Percentiles rank a stretch among this genome's conserved stretches.
These are phyloP conservation scores for Leccinum truebloodii DNA, from an alignment of 768 basidiomycete genomes.

Conservation along the genomic window DNA sequence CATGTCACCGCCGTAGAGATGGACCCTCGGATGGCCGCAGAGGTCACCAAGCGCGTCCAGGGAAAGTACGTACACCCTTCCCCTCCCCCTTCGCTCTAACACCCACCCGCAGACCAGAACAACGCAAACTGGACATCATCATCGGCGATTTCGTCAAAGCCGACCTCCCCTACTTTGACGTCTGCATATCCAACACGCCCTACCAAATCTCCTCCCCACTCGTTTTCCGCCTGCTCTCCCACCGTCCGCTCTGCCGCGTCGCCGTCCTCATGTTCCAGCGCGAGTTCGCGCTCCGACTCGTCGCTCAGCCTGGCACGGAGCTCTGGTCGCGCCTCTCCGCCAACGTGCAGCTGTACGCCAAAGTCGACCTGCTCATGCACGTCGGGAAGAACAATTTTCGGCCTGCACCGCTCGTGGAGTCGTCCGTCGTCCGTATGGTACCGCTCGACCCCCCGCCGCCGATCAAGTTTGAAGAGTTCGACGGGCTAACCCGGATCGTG, in stretches of 20 bases:
- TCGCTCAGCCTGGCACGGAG: constrained; percentile 78
- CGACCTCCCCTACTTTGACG: constrained; percentile 97
- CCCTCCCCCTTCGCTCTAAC: neutral
- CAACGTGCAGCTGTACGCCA: constrained; percentile 96
- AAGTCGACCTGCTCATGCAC: constrained; percentile 95
- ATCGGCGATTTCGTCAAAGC: constrained; percentile 99
- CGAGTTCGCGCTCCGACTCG: constrained; percentile 92
- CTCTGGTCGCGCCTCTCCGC: constrained; percentile 95
- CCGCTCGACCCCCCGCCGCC: constrained; percentile 96
- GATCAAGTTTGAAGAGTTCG: constrained; percentile 95
- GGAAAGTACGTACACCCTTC: constrained; percentile 75
- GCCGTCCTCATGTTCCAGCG: constrained; percentile 99
- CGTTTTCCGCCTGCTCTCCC: constrained; percentile 94
- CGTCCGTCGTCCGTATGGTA: constrained; percentile 85
- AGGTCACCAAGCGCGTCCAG: constrained; percentile 94
- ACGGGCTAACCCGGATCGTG: constrained; percentile 88
- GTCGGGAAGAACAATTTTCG: constrained; percentile 97
- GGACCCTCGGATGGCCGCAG: constrained; percentile 99
- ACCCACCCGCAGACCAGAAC: constrained; percentile 70
- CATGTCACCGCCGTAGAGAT: constrained; percentile 94
- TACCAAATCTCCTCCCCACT: constrained; percentile 99
- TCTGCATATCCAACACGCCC: constrained; percentile 98
- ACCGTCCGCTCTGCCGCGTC: constrained; percentile 90
- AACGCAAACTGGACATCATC: constrained; percentile 91
- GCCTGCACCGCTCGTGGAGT: constrained; percentile 94